Conservation (phyloP, 768 basidiomycete genomes). For the Asterophora parasitica region DNA sequence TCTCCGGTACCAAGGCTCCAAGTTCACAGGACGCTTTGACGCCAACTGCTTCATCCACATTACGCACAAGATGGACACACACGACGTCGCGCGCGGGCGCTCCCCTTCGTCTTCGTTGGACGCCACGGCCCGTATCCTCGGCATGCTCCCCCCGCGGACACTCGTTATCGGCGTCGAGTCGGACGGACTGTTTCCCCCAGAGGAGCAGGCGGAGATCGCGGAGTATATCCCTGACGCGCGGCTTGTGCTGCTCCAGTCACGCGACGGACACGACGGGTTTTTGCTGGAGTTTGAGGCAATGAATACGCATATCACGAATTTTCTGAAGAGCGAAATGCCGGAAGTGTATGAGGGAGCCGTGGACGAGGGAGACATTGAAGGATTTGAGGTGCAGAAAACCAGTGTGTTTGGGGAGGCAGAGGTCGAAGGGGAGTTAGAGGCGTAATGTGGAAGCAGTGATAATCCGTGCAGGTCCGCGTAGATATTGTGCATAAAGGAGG, state of each 20-base stretch:
- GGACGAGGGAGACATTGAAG: slow-evolving; percentile 26
- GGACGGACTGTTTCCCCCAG: slow-evolving; percentile 90
- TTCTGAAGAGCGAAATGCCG: slow-evolving; percentile 69
- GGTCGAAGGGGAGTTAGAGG: slow-evolving; percentile 45
- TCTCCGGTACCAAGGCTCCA: slow-evolving; percentile 95
- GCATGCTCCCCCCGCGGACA: slow-evolving; percentile 70
- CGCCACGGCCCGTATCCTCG: slow-evolving; percentile 41
- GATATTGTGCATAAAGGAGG: too few relatives aligned
- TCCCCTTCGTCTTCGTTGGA: too few relatives aligned
- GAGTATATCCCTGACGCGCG: slow-evolving; percentile 72
- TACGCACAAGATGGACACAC: slow-evolving; percentile 92
- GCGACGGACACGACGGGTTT: slow-evolving; percentile 97
- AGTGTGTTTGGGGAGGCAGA: slow-evolving; percentile 98
- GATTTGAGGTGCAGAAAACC: slow-evolving; percentile 80
- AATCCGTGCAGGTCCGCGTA: too few relatives aligned
- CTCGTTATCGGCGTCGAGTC: slow-evolving; percentile 88
- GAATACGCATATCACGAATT: slow-evolving; percentile 69
- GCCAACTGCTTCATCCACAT: slow-evolving; percentile 90
- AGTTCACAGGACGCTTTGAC: slow-evolving; percentile 94
- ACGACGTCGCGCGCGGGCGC: slow-evolving; percentile 77
- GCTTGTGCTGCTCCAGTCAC: slow-evolving; percentile 75
- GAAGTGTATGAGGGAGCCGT: slow-evolving; percentile 45
- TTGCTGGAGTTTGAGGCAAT: slow-evolving; percentile 95
- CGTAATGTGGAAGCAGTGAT: too few relatives aligned
- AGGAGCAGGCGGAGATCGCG: slow-evolving; percentile 83